These are phyloP conservation scores for Hyaloperonospora arabidopsidis DNA, from an alignment of 352 stramenopile genomes.

Conservation along the genomic window DNA sequence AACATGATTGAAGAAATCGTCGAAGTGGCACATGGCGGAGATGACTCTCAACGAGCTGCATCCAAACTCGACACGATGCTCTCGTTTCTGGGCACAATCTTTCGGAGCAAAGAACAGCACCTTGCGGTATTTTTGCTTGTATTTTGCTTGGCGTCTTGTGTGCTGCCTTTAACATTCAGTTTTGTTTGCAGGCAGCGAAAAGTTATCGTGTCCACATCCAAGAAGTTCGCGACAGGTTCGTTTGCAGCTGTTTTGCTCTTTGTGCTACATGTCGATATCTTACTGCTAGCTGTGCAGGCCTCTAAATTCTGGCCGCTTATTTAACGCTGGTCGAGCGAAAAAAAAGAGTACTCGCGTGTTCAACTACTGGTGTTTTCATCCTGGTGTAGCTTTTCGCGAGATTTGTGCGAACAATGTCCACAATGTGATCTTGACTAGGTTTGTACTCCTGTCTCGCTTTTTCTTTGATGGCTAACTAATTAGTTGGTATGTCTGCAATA, in stretches of 20 bases:
- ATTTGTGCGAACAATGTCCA: conserved; percentile 88
- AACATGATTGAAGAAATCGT: conserved; percentile 87
- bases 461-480: conserved; percentile 4
- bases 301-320: conserved; percentile 35
- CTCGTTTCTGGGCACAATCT: conserved; percentile 82
- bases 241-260: conserved; percentile 8
- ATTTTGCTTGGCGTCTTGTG: background rate
- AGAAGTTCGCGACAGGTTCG: conserved; percentile 75
- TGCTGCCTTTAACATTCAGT: conserved; percentile 6
- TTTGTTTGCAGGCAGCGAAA: conserved; percentile 39
- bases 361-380: conserved; percentile 98
- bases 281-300: conserved; percentile 11
- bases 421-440: conserved; percentile 85
- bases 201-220: conserved; percentile 87
- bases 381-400: conserved; percentile 93
- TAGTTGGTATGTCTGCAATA: conserved; percentile 27
- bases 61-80: conserved; percentile 78
- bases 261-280: no score
- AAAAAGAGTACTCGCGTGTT: conserved; percentile 82
- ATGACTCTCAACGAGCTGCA: conserved; percentile 48
- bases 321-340: conserved; percentile 44
- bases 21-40: conserved; percentile 64
- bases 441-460: conserved; percentile 4
- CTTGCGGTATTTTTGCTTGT: conserved; percentile 33
- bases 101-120: conserved; percentile 76